phyloP scores from a whole-genome alignment of 2,329 filamentous ascomycete genomes.

The Fusarium temperatum region DNA sequence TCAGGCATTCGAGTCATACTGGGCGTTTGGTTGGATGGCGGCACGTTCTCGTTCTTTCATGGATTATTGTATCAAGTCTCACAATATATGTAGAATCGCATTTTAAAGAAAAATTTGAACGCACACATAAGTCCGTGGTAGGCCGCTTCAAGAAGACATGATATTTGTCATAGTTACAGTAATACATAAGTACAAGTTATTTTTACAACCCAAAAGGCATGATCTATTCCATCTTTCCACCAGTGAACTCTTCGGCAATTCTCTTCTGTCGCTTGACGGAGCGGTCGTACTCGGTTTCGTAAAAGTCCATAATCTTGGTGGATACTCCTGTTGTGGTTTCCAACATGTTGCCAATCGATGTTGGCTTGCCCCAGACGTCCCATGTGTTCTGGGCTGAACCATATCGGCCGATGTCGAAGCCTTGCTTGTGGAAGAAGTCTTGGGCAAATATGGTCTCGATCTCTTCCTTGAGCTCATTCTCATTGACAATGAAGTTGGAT shows the following conservation, averaged over 20 bases:
- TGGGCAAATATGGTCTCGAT: slow-evolving; percentile 82
- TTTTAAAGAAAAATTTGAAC: not conserved
- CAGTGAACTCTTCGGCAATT: slow-evolving; percentile 67
- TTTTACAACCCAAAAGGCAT: slow-evolving; percentile 36
- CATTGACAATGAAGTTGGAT: slow-evolving; percentile 83
- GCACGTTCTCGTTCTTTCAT: not conserved
- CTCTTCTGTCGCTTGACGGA: slow-evolving; percentile 63
- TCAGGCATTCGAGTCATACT: slow-evolving; percentile 3
- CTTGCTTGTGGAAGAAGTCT: slow-evolving; percentile 59
- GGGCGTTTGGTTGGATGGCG: slow-evolving; percentile 28
- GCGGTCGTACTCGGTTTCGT: slow-evolving; percentile 53
- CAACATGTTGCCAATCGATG: slow-evolving; percentile 57
- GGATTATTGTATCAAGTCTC: slow-evolving; percentile 2
- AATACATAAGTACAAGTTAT: slow-evolving; percentile 41
- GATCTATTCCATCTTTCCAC: slow-evolving; percentile 61
- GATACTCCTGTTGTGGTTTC: slow-evolving; percentile 47
- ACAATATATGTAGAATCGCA: slow-evolving; percentile 1
- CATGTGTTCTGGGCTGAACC: slow-evolving; percentile 60
- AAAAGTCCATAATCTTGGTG: slow-evolving; percentile 49
- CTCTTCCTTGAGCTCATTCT: slow-evolving; percentile 76
- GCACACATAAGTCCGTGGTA: not conserved
- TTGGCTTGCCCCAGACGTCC: slow-evolving; percentile 59
- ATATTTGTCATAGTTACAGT: slow-evolving; percentile 31
- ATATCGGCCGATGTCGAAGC: slow-evolving; percentile 40
- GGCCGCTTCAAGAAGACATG: slow-evolving; percentile 10